Conservation (phyloP, 31 red algal genomes). For the Bonnemaisonia californica region DNA sequence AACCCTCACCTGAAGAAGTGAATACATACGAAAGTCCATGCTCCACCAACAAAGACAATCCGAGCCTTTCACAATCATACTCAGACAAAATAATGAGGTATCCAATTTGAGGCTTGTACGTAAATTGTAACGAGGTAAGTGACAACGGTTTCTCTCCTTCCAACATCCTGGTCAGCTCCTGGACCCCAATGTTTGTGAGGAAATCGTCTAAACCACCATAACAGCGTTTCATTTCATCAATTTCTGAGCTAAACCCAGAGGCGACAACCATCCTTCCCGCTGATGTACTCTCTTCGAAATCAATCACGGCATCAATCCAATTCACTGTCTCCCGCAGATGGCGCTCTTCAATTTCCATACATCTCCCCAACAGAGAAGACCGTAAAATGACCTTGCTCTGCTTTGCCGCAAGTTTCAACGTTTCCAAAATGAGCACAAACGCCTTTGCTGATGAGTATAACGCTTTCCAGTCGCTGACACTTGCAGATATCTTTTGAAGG, state of each 20-base stretch:
- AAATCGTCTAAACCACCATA: conserved; percentile 69
- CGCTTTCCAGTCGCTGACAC: conserved; percentile 57
- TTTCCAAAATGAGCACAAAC: conserved; percentile 55
- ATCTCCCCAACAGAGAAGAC: conserved; percentile 32
- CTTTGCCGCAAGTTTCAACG: conserved; percentile 36
- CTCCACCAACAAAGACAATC: conserved; percentile 40
- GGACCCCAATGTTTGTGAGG: conserved; percentile 51
- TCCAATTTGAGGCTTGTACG: conserved; percentile 62
- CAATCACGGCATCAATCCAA: conserved; percentile 70
- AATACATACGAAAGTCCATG: conserved; percentile 56
- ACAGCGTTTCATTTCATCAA: conserved; percentile 66
- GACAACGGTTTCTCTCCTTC: conserved; percentile 6
- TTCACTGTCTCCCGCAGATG: conserved; percentile 40
- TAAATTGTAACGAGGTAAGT: conserved; percentile 42
- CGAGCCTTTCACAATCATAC: conserved; percentile 38
- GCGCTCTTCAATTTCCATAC: conserved; percentile 27
- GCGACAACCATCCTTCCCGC: conserved; percentile 40
- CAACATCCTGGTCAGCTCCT: conserved; percentile 42
- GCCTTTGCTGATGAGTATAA: conserved; percentile 44
- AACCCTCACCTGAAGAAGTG: conserved; percentile 36
- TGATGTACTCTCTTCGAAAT: conserved; percentile 59
- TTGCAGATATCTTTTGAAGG: conserved; percentile 22
- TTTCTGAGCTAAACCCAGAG: conserved; percentile 65
- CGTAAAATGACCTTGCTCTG: conserved; percentile 23
- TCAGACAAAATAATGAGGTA: conserved; percentile 62